These are phyloP conservation scores for Schizosaccharomyces versatilis DNA, from an alignment of 1,139 yeast species.

Conservation along the genomic window DNA sequence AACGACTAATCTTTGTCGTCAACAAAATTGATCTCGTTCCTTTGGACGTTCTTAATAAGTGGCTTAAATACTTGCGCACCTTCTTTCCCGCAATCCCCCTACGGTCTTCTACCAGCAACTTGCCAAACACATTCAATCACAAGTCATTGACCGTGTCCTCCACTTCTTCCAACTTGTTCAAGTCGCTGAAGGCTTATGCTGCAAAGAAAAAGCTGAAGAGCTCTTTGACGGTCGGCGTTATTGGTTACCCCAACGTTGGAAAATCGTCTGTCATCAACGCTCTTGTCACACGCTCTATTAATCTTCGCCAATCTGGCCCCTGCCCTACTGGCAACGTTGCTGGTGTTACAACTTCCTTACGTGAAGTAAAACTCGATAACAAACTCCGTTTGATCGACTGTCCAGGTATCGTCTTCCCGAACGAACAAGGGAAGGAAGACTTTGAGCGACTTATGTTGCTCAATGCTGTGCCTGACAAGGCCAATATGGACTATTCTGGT, in stretches of 20 bases:
- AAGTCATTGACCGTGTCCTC: slow-evolving; percentile 36
- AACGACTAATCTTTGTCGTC: slow-evolving; percentile 62
- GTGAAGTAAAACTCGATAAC: slow-evolving; percentile 81
- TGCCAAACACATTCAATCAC: slow-evolving; percentile 52
- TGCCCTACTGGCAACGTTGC: slow-evolving; percentile 98
- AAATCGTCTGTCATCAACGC: slow-evolving; percentile 88
- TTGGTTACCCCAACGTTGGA: slow-evolving; percentile 91
- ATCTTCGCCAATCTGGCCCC: slow-evolving; percentile 27
- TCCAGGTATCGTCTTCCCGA: slow-evolving; percentile 95
- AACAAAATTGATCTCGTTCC: slow-evolving; percentile 90
- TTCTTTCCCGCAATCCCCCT: slow-evolving; percentile 85
- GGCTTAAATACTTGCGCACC: slow-evolving; percentile 61
- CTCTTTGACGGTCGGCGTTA: slow-evolving; percentile 83
- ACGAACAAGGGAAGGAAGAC: slow-evolving; percentile 28
- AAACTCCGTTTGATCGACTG: slow-evolving; percentile 78
- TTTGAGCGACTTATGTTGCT: slow-evolving; percentile 66
- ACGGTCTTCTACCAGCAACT: slow-evolving; percentile 30
- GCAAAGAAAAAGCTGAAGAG: slow-evolving; percentile 66
- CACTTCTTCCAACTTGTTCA: slow-evolving; percentile 54
- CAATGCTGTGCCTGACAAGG: slow-evolving; percentile 79
- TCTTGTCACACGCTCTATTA: slow-evolving; percentile 61
- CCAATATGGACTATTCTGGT: slow-evolving; percentile 60
- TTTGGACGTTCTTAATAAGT: slow-evolving; percentile 53
- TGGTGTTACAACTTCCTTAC: slow-evolving; percentile 77
- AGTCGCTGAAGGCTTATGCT: slow-evolving; percentile 70